phyloP scores from a whole-genome alignment of 768 basidiomycete species.

The Collybiopsis luxurians region DNA sequence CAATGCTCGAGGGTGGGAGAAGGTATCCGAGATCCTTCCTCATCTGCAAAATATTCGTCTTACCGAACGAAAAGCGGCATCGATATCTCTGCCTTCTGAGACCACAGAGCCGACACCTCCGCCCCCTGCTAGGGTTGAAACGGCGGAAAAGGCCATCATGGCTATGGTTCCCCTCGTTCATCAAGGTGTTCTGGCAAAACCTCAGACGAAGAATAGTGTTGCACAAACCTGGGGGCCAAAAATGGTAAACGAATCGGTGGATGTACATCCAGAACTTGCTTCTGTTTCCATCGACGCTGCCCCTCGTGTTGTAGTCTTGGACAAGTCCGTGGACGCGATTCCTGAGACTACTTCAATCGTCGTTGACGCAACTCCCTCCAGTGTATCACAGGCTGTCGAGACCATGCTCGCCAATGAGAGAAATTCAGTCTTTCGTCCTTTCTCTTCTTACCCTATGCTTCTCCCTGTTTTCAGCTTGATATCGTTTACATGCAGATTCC shows the following conservation, averaged over 20 bases:
- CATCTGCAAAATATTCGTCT: constrained; percentile 66
- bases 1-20: constrained; percentile 69
- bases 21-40: constrained; percentile 65
- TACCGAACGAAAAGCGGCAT: constrained; percentile 43
- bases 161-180: constrained; percentile 43
- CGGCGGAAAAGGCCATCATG: constrained; percentile 46
- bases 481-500: constrained; percentile 44
- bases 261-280: constrained; percentile 33
- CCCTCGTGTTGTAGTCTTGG: constrained; percentile 29
- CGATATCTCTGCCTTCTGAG: constrained; percentile 9
- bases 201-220: constrained; percentile 29
- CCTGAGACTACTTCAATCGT: background rate
- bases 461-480: constrained; percentile 42
- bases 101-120: constrained; percentile 8
- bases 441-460: constrained; percentile 27
- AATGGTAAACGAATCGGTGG: constrained; percentile 34
- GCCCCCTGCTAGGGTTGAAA: constrained; percentile 23
- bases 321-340: constrained; percentile 7
- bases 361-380: constrained; percentile 21
- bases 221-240: constrained; percentile 34
- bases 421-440: constrained; percentile 11
- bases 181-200: constrained; percentile 38
- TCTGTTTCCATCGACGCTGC: constrained; percentile 52
- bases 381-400: constrained; percentile 30
- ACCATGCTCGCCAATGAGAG: constrained; percentile 18